These are phyloP conservation scores for Sphaerobolus stellatus DNA, from an alignment of 1,284 basidiomycete genomes.

Conservation along the genomic window DNA sequence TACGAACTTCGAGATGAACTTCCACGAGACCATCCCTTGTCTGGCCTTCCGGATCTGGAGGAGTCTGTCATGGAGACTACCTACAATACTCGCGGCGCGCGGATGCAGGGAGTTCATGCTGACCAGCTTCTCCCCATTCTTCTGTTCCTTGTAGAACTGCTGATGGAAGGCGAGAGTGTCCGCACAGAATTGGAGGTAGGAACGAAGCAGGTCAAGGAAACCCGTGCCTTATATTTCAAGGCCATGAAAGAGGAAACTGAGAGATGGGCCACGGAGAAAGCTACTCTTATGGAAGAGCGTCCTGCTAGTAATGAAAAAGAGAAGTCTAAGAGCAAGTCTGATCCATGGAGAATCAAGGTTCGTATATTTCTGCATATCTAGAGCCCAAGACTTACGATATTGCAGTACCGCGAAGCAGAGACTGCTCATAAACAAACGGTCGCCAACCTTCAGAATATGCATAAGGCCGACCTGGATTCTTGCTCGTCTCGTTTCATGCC, in stretches of 20 bases:
- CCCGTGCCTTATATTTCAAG: conserved; percentile 49
- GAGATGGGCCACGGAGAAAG: conserved; percentile 42
- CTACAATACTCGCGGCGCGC: conserved; percentile 40
- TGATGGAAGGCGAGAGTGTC: conserved; percentile 46
- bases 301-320: conserved; percentile 12
- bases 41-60: conserved; percentile 30
- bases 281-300: conserved; percentile 14
- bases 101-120: conserved; percentile 45
- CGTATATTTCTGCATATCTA: conserved; percentile 36
- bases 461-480: conserved; percentile 24
- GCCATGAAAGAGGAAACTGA: conserved; percentile 45
- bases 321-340: conserved; percentile 37
- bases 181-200: conserved; percentile 60
- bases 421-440: conserved; percentile 30
- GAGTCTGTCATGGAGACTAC: conserved; percentile 28
- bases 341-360: conserved; percentile 32
- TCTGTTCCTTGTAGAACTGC: conserved; percentile 52
- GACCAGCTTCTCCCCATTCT: conserved; percentile 68
- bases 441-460: conserved; percentile 30
- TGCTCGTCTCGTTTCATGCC: conserved; percentile 43
- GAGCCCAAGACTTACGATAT: conserved; percentile 45
- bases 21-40: conserved; percentile 57
- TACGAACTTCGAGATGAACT: conserved; percentile 45
- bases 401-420: conserved; percentile 37
- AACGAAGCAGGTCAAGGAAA: conserved; percentile 51